phyloP scores from a whole-genome alignment of 2,329 filamentous ascomycete genomes.

The Colletotrichum sp. region DNA sequence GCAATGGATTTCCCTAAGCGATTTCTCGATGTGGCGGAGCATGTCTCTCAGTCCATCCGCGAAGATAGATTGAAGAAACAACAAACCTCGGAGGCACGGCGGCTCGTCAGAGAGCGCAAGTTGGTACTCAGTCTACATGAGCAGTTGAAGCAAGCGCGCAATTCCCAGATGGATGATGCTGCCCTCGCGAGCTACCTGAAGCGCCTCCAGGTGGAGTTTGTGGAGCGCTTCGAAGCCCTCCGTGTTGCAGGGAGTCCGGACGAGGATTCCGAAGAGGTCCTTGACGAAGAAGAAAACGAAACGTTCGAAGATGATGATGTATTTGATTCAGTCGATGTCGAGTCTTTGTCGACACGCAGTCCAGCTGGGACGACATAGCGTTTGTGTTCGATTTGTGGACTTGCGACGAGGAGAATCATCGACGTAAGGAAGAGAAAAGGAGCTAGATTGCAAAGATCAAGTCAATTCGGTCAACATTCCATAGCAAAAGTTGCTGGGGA shows the following conservation, averaged over 20 bases:
- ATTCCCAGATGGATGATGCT: constrained; percentile 68
- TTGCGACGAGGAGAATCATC: no score
- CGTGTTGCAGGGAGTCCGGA: constrained; percentile 36
- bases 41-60: constrained; percentile 67
- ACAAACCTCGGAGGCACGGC: constrained; percentile 61
- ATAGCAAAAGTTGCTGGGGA: no score
- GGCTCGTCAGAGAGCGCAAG: constrained; percentile 69
- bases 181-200: constrained; percentile 68
- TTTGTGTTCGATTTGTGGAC: no score
- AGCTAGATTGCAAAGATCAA: no score
- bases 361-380: no score
- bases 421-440: no score
- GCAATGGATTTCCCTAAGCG: constrained; percentile 73
- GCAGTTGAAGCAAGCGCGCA: constrained; percentile 70
- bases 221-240: constrained; percentile 71
- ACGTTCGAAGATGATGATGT: background rate
- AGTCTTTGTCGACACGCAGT: no score
- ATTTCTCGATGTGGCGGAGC: constrained; percentile 72
- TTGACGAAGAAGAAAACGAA: background rate
- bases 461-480: no score
- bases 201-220: constrained; percentile 77
- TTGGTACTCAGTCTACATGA: constrained; percentile 76
- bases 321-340: background rate
- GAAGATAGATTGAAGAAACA: constrained; percentile 61
- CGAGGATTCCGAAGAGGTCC: background rate